A percentile compares a stretch with the other conserved stretches of the same genome.
These are phyloP conservation scores for Fusarium coffeatum DNA, from an alignment of 2,329 filamentous ascomycete species.

Conservation along the genomic window DNA sequence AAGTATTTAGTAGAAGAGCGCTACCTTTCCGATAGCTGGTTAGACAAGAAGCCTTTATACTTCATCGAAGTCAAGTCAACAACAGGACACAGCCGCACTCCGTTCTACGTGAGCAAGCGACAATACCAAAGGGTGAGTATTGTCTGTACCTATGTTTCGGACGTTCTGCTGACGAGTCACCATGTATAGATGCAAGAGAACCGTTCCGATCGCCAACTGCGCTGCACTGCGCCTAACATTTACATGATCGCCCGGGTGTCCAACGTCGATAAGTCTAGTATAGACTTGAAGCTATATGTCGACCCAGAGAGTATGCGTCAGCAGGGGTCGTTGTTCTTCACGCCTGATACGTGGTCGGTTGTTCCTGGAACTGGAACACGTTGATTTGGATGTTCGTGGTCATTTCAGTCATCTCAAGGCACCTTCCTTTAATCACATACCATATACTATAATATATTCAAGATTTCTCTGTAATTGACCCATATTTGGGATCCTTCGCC, in stretches of 20 bases:
- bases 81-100: conserved; percentile 49
- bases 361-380: conserved; percentile 7
- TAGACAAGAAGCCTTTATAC: conserved; percentile 51
- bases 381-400: neutral
- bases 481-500: no score
- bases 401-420: accelerated
- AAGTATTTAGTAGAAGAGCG: conserved; percentile 49
- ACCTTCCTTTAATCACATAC: neutral
- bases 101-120: conserved; percentile 60
- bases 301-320: conserved; percentile 51
- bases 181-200: no score
- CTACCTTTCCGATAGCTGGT: conserved; percentile 49
- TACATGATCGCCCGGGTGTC: conserved; percentile 58
- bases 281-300: conserved; percentile 53
- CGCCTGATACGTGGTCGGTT: conserved; percentile 30
- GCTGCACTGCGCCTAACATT: no score
- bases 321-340: conserved; percentile 40
- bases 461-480: no score
- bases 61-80: conserved; percentile 66
- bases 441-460: no score
- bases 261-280: conserved; percentile 47
- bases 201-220: no score
- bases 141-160: no score
- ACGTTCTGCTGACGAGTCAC: no score
- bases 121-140: conserved; percentile 58